Evolutionary conservation across 2,329 filamentous ascomycete species (phyloP).

Genomic region (Pseudogymnoascus sp.): DNA sequence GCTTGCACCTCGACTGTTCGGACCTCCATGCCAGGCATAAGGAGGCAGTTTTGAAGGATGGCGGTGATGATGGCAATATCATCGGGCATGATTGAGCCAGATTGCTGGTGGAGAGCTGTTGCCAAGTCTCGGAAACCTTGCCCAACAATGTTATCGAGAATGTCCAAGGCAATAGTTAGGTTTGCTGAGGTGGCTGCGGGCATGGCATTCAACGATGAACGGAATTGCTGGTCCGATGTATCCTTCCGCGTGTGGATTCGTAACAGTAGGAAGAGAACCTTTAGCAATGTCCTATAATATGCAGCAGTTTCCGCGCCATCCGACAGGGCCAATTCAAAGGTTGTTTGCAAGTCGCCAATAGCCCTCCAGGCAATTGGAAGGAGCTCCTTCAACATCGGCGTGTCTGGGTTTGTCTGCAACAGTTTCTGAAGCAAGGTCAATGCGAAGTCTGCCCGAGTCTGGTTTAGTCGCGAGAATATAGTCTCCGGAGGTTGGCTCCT

Average conservation of each 20-base stretch:
- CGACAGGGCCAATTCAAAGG: slow-evolving; percentile 52
- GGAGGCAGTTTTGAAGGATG: slow-evolving; percentile 75
- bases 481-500: slow-evolving; percentile 63
- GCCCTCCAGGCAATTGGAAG: slow-evolving; percentile 54
- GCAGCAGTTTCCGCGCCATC: slow-evolving; percentile 43
- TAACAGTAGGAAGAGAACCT: slow-evolving; percentile 75
- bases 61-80: slow-evolving; percentile 85
- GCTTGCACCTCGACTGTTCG: slow-evolving; percentile 63
- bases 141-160: slow-evolving; percentile 71
- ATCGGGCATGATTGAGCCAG: slow-evolving; percentile 57
- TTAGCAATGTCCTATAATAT: slow-evolving; percentile 78
- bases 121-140: slow-evolving; percentile 77
- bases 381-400: slow-evolving; percentile 43
- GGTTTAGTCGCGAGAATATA: slow-evolving; percentile 72
- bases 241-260: slow-evolving; percentile 44
- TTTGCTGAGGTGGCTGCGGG: slow-evolving; percentile 26
- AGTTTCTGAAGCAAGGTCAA: slow-evolving; percentile 77
- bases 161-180: slow-evolving; percentile 49
- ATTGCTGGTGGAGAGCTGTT: slow-evolving; percentile 70
- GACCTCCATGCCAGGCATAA: slow-evolving; percentile 67
- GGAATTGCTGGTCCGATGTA: slow-evolving; percentile 27
- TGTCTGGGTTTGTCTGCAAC: slow-evolving; percentile 46
- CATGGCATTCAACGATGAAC: slow-evolving; percentile 16
- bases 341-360: slow-evolving; percentile 43
- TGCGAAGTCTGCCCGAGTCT: slow-evolving; percentile 70